Conservation (phyloP, 1,139 yeast species). For the Nakaseomyces glabratus region DNA sequence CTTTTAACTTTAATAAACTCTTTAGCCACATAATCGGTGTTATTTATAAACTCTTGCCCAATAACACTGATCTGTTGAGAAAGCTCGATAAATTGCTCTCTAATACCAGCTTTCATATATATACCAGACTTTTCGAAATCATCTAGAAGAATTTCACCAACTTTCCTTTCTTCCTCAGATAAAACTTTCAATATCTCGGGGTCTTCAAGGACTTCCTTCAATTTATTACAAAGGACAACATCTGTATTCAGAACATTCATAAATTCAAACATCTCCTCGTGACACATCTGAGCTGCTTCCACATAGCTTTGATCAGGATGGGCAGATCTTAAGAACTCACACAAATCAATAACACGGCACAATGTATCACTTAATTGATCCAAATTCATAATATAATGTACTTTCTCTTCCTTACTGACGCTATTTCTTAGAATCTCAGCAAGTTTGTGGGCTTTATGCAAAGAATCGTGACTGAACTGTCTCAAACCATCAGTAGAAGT, state of each 20-base stretch:
- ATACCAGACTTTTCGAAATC: slow-evolving; percentile 92
- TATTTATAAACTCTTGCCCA: slow-evolving; percentile 66
- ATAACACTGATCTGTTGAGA: slow-evolving; percentile 74
- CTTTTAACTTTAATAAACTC: slow-evolving; percentile 17
- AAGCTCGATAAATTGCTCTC: slow-evolving; percentile 63
- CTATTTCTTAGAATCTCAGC: slow-evolving; percentile 49
- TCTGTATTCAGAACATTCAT: slow-evolving; percentile 91
- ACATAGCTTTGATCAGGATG: slow-evolving; percentile 72
- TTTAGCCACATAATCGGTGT: slow-evolving; percentile 19
- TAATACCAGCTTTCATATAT: slow-evolving; percentile 56
- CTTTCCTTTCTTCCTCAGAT: slow-evolving; percentile 66
- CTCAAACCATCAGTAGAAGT: slow-evolving; percentile 62
- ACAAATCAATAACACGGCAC: slow-evolving; percentile 88
- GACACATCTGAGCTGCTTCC: slow-evolving; percentile 78
- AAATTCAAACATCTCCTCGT: slow-evolving; percentile 81
- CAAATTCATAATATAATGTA: slow-evolving; percentile 51
- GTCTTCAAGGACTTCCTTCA: slow-evolving; percentile 47
- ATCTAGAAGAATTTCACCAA: slow-evolving; percentile 67
- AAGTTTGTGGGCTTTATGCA: slow-evolving; percentile 52
- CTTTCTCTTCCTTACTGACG: slow-evolving; percentile 38
- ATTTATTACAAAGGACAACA: slow-evolving; percentile 54
- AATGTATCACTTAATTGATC: slow-evolving; percentile 82
- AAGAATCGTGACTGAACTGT: slow-evolving; percentile 56
- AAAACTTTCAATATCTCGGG: slow-evolving; percentile 35
- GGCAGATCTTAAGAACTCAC: slow-evolving; percentile 82